A percentile compares a stretch with the other conserved stretches of the same genome.
phyloP scores from a whole-genome alignment of 495 filamentous ascomycete species.

The Pyrenopolyporus hunteri region DNA sequence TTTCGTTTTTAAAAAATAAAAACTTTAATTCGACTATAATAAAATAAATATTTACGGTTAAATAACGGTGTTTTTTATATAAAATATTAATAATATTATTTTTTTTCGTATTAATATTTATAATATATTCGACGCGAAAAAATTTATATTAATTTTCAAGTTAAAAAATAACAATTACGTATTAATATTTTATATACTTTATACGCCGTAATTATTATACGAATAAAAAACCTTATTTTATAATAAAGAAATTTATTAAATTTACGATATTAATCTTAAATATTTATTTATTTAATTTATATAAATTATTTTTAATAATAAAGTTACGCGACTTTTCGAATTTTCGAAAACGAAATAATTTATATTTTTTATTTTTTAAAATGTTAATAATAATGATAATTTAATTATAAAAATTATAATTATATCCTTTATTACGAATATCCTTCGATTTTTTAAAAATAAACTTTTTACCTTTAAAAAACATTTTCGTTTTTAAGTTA shows the following conservation, averaged over 20 bases:
- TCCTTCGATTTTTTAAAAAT: too few relatives aligned
- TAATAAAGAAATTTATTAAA: not conserved
- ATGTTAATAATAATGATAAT: too few relatives aligned
- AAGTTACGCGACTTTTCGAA: not conserved
- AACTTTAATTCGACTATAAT: not conserved
- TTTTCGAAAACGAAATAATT: not conserved
- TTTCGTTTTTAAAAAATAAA: not conserved
- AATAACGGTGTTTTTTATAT: not conserved
- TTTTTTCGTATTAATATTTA: not conserved
- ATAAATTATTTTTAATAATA: not conserved
- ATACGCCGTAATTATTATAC: not conserved
- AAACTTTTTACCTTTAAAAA: too few relatives aligned
- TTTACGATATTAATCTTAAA: not conserved
- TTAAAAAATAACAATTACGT: not conserved
- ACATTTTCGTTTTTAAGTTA: too few relatives aligned
- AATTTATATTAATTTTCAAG: not conserved
- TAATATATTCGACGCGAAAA: not conserved
- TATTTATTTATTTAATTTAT: not conserved
- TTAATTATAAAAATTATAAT: too few relatives aligned
- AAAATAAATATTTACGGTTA: not conserved
- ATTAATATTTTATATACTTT: not conserved
- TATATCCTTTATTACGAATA: too few relatives aligned
- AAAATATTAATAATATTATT: not conserved
- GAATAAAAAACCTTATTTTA: not conserved
- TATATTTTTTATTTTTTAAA: too few relatives aligned